A percentile compares a stretch with the other conserved stretches of the same genome.
These are phyloP conservation scores for Ophiostoma sp. DNA, from an alignment of 2,329 filamentous ascomycete species.

Conservation along the genomic window DNA sequence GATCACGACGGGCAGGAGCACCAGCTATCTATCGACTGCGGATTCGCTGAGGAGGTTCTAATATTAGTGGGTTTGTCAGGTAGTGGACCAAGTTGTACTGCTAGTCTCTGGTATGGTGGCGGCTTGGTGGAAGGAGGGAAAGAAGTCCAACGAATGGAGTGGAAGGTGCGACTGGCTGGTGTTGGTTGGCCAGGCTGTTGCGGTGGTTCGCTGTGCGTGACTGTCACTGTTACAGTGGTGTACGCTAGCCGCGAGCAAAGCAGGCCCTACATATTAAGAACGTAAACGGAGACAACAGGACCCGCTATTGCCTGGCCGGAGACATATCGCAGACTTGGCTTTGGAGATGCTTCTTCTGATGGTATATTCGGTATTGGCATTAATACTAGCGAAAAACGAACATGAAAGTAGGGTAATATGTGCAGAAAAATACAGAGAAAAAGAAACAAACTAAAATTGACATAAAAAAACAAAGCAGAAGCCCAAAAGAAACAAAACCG, in stretches of 20 bases:
- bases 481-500: background rate
- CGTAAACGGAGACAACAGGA: background rate
- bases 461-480: background rate
- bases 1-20: conserved; percentile 7
- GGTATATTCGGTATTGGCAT: background rate
- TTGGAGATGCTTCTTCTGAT: background rate
- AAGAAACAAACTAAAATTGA: background rate
- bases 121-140: background rate
- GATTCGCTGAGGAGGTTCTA: background rate
- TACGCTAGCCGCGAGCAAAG: background rate
- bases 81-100: background rate
- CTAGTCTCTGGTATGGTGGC: background rate
- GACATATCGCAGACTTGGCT: background rate
- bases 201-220: no score
- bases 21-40: background rate
- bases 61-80: conserved; percentile 1
- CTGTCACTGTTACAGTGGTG: background rate
- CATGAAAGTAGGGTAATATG: background rate
- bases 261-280: no score
- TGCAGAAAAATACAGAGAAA: background rate
- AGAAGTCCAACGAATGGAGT: conserved; percentile 23
- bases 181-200: background rate
- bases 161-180: conserved; percentile 14
- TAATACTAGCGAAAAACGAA: background rate
- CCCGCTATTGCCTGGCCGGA: background rate